A percentile compares a stretch with the other conserved stretches of the same genome.
Conservation (phyloP, 495 filamentous ascomycete species). For the Cryomyces antarcticus region DNA sequence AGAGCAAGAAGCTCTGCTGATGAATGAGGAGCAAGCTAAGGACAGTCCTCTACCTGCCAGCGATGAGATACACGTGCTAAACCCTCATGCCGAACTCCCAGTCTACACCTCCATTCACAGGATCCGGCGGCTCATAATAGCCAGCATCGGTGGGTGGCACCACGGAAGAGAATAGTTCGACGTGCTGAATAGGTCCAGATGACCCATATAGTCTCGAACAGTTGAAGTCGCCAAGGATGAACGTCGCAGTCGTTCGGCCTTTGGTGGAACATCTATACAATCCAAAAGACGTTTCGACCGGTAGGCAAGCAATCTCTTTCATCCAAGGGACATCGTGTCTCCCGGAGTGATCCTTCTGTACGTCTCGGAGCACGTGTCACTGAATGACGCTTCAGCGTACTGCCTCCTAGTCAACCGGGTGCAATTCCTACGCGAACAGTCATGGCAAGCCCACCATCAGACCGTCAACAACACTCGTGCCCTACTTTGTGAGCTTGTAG, state of each 20-base stretch:
- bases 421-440: constrained; percentile 47
- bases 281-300: constrained; percentile 44
- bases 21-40: too few species aligned
- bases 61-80: not conserved
- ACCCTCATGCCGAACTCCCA: constrained; percentile 14
- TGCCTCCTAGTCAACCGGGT: constrained; percentile 52
- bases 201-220: constrained; percentile 48
- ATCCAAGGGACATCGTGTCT: not conserved
- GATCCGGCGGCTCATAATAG: constrained; percentile 19
- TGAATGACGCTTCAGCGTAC: constrained; percentile 25
- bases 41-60: too few species aligned
- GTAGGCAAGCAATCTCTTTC: constrained; percentile 12
- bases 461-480: constrained; percentile 49
- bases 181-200: constrained; percentile 16
- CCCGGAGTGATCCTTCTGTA: constrained; percentile 1
- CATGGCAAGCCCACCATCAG: constrained; percentile 42
- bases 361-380: not conserved
- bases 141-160: constrained; percentile 13
- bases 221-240: constrained; percentile 45
- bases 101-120: constrained; percentile 20
- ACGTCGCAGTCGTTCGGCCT: constrained; percentile 45
- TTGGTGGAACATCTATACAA: constrained; percentile 51
- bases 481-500: constrained; percentile 46
- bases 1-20: constrained; percentile 19
- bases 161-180: constrained; percentile 5